These are phyloP conservation scores for Penicillium sp. DNA, from an alignment of 2,329 filamentous ascomycete genomes.

Conservation along the genomic window DNA sequence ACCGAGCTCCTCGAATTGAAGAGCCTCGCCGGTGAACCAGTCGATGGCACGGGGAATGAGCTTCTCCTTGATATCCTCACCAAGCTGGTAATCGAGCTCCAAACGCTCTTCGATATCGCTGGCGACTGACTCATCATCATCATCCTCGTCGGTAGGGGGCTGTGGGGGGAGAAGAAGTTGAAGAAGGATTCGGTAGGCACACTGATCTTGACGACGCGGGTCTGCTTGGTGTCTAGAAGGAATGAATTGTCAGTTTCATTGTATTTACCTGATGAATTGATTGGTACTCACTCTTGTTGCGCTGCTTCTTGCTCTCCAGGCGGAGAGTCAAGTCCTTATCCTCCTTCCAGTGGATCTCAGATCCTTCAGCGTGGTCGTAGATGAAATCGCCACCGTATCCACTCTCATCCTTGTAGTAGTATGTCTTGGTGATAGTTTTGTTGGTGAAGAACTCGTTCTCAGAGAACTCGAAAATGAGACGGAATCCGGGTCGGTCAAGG, in stretches of 20 bases:
- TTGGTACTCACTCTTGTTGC: slow-evolving; percentile 84
- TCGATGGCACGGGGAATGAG: slow-evolving; percentile 96
- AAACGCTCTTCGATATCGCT: slow-evolving; percentile 96
- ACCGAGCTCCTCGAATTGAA: slow-evolving; percentile 91
- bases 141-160: slow-evolving; percentile 67
- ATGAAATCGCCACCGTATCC: slow-evolving; percentile 99
- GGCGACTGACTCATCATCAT: slow-evolving; percentile 63
- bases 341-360: slow-evolving; percentile 95
- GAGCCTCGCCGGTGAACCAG: slow-evolving; percentile 98
- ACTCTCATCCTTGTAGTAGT: slow-evolving; percentile 98
- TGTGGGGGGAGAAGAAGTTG: slow-evolving; percentile 99
- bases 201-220: slow-evolving; percentile 97
- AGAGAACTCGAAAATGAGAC: slow-evolving; percentile 93
- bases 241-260: neutral
- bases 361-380: slow-evolving; percentile 97
- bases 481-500: slow-evolving; percentile 96
- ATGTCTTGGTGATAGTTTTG: slow-evolving; percentile 95
- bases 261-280: neutral
- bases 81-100: slow-evolving; percentile 93
- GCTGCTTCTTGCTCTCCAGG: slow-evolving; percentile 98
- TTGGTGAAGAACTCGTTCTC: slow-evolving; percentile 97
- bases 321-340: slow-evolving; percentile 91
- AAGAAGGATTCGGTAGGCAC: slow-evolving; percentile 98
- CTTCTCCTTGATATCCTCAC: slow-evolving; percentile 99
- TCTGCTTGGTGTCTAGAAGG: slow-evolving; percentile 88